phyloP scores from a whole-genome alignment of 1,139 yeast species.

The Sugiyamaella neomexicana region DNA sequence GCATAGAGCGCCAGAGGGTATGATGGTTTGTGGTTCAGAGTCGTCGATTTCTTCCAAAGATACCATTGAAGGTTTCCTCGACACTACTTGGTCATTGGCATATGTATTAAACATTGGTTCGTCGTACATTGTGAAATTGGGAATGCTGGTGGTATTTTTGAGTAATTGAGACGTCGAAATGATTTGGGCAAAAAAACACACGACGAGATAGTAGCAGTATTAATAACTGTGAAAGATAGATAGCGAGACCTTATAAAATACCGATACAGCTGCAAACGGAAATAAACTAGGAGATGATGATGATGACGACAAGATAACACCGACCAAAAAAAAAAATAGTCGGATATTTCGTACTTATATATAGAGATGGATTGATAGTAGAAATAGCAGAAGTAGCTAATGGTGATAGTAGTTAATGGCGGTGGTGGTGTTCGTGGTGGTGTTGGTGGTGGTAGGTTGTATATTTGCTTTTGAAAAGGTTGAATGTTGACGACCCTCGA shows the following conservation, averaged over 20 bases:
- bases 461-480: slow-evolving; percentile 5
- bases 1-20: slow-evolving; percentile 16
- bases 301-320: not conserved
- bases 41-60: slow-evolving; percentile 17
- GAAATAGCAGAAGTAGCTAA: not conserved
- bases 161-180: too few species aligned
- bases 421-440: not conserved
- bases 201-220: not conserved
- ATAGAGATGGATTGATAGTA: not conserved
- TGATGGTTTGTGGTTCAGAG: slow-evolving; percentile 17
- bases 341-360: too few species aligned
- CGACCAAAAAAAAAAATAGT: too few species aligned
- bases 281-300: not conserved
- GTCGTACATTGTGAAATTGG: slow-evolving; percentile 13
- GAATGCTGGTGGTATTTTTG: not conserved
- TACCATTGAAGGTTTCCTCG: slow-evolving; percentile 18
- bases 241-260: too few species aligned
- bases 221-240: not conserved
- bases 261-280: not conserved
- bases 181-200: too few species aligned
- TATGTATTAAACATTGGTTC: slow-evolving; percentile 13
- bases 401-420: not conserved
- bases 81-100: slow-evolving; percentile 17
- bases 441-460: not conserved
- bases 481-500: slow-evolving; percentile 10